Evolutionary conservation across 164 flowering plant genomes (phyloP).

Genomic region (Sextonia rubra): DNA sequence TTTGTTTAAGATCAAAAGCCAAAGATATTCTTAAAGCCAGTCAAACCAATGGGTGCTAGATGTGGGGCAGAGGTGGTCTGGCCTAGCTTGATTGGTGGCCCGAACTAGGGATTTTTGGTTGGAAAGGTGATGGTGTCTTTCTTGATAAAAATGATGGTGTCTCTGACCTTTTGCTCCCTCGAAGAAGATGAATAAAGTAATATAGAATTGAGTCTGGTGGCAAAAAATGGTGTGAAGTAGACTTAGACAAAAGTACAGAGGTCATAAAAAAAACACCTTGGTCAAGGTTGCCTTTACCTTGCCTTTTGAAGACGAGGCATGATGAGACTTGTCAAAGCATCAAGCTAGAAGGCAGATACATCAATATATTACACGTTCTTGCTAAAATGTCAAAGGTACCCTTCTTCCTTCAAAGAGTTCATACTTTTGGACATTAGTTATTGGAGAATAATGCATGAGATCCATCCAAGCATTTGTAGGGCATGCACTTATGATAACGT

Average conservation of each 20-base stretch:
- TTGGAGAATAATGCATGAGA: not conserved
- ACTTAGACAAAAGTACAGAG: not conserved
- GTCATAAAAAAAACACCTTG: not conserved
- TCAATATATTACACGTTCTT: not conserved
- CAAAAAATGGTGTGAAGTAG: not conserved
- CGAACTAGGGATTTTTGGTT: not conserved
- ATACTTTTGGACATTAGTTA: not conserved
- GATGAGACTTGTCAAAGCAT: constrained; percentile 1
- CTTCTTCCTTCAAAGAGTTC: not conserved
- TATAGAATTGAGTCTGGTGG: constrained; percentile 1
- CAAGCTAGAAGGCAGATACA: not conserved
- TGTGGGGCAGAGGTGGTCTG: constrained; percentile 7
- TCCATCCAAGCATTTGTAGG: not conserved
- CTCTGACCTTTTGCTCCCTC: constrained; percentile 5
- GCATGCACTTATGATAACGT: too few relatives aligned
- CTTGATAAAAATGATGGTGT: constrained; percentile 21
- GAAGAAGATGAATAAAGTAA: constrained; percentile 5
- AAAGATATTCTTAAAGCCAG: not conserved
- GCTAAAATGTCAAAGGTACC: not conserved
- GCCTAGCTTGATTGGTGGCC: not conserved
- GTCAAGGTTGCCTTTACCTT: not conserved
- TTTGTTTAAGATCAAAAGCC: not conserved
- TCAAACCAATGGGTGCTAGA: not conserved
- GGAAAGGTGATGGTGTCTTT: constrained; percentile 14
- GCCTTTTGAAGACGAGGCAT: constrained; percentile 2